Evolutionary conservation across 176 grass and related monocot species (phyloP).

Genomic region (Musa itinerans): DNA sequence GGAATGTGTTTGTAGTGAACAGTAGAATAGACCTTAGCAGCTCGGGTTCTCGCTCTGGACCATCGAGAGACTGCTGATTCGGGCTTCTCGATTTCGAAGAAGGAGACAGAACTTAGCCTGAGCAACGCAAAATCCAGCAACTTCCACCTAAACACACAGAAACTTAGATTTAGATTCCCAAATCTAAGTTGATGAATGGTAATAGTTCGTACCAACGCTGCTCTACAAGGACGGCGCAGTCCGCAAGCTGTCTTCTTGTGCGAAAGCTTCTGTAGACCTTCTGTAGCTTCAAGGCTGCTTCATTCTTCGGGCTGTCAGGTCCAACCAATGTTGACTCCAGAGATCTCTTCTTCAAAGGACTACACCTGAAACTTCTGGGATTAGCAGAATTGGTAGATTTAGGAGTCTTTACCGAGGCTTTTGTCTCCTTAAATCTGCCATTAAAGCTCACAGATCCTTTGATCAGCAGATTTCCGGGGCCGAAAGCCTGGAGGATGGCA

Average conservation of each 20-base stretch:
- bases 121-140: conserved; percentile 70
- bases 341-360: conserved; percentile 23
- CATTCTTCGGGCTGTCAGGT: conserved; percentile 43
- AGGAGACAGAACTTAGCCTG: conserved; percentile 68
- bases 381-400: neutral
- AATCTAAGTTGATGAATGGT: conserved; percentile 3
- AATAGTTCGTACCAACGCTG: conserved; percentile 55
- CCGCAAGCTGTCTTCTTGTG: conserved; percentile 73
- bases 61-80: conserved; percentile 68
- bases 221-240: conserved; percentile 82
- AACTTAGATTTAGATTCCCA: conserved; percentile 5
- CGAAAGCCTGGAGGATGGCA: conserved; percentile 20
- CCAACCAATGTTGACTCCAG: conserved; percentile 30
- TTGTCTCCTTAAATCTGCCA: conserved; percentile 36
- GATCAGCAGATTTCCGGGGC: conserved; percentile 29
- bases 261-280: conserved; percentile 90
- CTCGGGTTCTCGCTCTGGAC: conserved; percentile 63
- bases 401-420: conserved; percentile 27
- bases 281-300: conserved; percentile 61
- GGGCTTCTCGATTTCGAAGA: conserved; percentile 66
- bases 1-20: conserved; percentile 9
- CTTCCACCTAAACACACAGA: conserved; percentile 57
- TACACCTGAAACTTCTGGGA: conserved; percentile 25
- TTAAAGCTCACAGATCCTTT: conserved; percentile 55
- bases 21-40: conserved; percentile 49